Conservation (phyloP, 176 grass and related monocot genomes). For the Panicum miliaceum region DNA sequence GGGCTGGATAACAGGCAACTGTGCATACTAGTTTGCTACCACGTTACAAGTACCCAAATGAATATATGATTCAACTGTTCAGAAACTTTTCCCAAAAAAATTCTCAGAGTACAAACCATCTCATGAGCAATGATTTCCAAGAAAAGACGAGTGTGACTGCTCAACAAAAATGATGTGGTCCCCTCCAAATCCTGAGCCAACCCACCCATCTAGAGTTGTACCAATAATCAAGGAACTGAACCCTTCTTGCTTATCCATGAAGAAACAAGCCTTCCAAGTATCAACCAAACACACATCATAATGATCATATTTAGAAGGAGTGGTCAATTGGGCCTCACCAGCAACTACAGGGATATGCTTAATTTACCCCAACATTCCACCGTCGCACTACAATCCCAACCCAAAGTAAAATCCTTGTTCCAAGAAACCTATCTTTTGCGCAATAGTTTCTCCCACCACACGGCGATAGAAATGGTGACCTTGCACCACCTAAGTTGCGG, state of each 20-base stretch:
- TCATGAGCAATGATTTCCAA: slow-evolving; percentile 9
- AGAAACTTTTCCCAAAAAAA: not conserved
- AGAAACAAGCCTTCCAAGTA: slow-evolving; percentile 6
- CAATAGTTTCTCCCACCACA: slow-evolving; percentile 10
- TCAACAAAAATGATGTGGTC: slow-evolving; percentile 37
- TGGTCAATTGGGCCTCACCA: not conserved
- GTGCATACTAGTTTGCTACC: slow-evolving; percentile 5
- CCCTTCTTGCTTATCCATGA: slow-evolving; percentile 14
- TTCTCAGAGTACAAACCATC: not conserved
- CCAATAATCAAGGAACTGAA: slow-evolving; percentile 1
- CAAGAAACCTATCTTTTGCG: not conserved
- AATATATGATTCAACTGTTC: not conserved
- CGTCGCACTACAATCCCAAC: not conserved
- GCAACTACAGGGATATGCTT: not conserved
- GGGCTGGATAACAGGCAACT: not conserved
- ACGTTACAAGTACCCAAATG: not conserved
- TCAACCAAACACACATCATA: slow-evolving; percentile 26
- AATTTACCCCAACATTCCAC: slow-evolving; percentile 13
- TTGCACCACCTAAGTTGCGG: not conserved
- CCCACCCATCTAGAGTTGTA: slow-evolving; percentile 11
- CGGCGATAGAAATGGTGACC: not conserved
- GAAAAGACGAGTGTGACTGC: slow-evolving; percentile 18
- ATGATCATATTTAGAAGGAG: not conserved
- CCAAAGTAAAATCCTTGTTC: not conserved
- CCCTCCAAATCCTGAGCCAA: not conserved